Conservation (phyloP, 140 eudicot species). For the Senecio squalidus region DNA sequence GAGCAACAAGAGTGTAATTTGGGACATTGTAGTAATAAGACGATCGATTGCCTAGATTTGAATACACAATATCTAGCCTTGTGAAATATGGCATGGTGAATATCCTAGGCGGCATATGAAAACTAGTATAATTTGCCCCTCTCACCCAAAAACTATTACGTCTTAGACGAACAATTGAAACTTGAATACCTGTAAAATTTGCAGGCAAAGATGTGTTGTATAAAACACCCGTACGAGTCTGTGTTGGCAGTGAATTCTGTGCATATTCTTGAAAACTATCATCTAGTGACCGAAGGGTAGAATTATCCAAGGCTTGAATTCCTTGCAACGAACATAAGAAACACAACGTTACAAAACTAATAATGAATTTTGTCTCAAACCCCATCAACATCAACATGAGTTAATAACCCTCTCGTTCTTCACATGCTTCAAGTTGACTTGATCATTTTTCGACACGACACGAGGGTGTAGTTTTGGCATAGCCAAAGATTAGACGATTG, state of each 20-base stretch:
- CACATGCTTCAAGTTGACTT: background rate
- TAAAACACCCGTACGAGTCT: constrained; percentile 39
- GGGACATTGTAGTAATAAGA: constrained; percentile 54
- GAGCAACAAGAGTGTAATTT: constrained; percentile 46
- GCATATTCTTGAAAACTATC: constrained; percentile 47
- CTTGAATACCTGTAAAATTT: constrained; percentile 52
- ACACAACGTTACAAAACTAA: constrained; percentile 18
- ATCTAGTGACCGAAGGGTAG: constrained; percentile 29
- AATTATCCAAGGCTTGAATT: constrained; percentile 20
- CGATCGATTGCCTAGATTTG: constrained; percentile 53
- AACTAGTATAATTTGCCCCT: constrained; percentile 53
- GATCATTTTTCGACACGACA: background rate
- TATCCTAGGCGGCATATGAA: constrained; percentile 53
- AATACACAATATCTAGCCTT: constrained; percentile 53
- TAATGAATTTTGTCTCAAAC: constrained; percentile 14
- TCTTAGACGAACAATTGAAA: constrained; percentile 49
- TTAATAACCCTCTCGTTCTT: too few relatives aligned
- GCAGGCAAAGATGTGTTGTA: constrained; percentile 55
- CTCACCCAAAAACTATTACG: constrained; percentile 36
- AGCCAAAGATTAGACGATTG: too few relatives aligned
- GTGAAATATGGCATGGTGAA: constrained; percentile 41
- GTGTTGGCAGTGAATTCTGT: constrained; percentile 23
- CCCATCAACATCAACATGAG: constrained; percentile 31
- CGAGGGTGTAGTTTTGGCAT: too few relatives aligned
- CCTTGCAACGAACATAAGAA: constrained; percentile 2